Evolutionary conservation across 2,329 filamentous ascomycete genomes (phyloP).

Genomic region (Ophiostoma sp.): DNA sequence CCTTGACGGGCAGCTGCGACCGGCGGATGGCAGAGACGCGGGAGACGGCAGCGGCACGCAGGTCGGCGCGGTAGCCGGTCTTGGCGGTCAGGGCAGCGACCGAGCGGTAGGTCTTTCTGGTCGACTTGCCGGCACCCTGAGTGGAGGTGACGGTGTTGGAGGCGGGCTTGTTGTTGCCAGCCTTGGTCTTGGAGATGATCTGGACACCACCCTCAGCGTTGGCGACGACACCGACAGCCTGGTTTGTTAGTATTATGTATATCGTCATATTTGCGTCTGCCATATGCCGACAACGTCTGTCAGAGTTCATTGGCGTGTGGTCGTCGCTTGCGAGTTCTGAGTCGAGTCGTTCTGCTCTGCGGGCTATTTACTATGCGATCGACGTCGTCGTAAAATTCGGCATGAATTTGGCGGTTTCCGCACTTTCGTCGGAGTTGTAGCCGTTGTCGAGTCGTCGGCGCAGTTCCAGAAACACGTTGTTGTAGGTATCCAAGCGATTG

Average conservation of each 20-base stretch:
- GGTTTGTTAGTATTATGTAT: slow-evolving; percentile 22
- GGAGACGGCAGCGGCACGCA: slow-evolving; percentile 72
- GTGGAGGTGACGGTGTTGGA: slow-evolving; percentile 58
- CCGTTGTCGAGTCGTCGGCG: too few relatives aligned
- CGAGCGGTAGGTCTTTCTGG: slow-evolving; percentile 72
- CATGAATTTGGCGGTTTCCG: neutral
- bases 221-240: slow-evolving; percentile 78
- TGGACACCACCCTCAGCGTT: slow-evolving; percentile 73
- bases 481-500: too few relatives aligned
- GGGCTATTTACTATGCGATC: neutral
- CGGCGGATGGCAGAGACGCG: slow-evolving; percentile 80
- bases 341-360: neutral
- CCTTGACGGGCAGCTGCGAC: slow-evolving; percentile 74
- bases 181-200: slow-evolving; percentile 76
- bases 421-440: too few relatives aligned
- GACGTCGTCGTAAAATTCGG: neutral
- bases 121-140: slow-evolving; percentile 66
- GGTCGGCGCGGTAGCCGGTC: slow-evolving; percentile 76
- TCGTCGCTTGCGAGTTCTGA: neutral
- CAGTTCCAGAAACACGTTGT: too few relatives aligned
- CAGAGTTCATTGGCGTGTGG: neutral
- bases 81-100: slow-evolving; percentile 79
- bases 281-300: neutral
- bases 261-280: too few relatives aligned
- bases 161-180: slow-evolving; percentile 65